Base-by-base conservation (phyloP, 331 rosid species). In the Quercus lobata region DNA sequence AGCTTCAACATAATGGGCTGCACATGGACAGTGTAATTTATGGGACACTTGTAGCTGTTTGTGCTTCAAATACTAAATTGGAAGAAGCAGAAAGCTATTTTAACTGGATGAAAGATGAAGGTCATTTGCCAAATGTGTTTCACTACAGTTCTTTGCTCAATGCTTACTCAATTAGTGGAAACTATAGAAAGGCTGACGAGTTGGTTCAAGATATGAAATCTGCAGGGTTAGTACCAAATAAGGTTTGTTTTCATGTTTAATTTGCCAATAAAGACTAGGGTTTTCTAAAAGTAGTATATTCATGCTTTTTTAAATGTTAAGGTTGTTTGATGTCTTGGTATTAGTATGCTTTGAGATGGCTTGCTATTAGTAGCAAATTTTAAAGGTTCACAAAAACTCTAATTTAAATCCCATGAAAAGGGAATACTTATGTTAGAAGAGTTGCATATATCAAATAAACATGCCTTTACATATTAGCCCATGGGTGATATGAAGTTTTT, bases 211-310 rank as follows among this genome's bases (percentile, higher is more conserved):
- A 90, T 80, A 92, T 95, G 96, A 89, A 87, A 90, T 90, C 89
- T 73, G 92, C 84, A 69, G 98, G 93, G 89, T 84, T 95, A 92
- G 92, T 85, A 84, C 98, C 98, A 78, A 95, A 95, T 84, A 91
- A 95, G 98, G 98, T 95, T 91, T 87, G 97, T 94, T 88, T 85
- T 89, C 82, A 81, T 74, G 77, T 82, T 82, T 83, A 57, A 57
- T 60, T 34, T 9, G 76, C 63, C 49, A 62, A 72, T 62, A n/a
- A 69, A 55, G 71, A 71, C 30, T 21, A 55, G 19, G 32, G 32
- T 30, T 57, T 21, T 69, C 62, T 21, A 17, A 15, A 35, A 52
- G 19, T 80, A 57, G 27, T 34, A 22, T 76, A 18, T 57, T 56
- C 21, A 3, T 37, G 46, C 15, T n/a, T 35, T 44, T 27, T 58